A percentile compares a stretch with the other conserved stretches of the same genome.
Evolutionary conservation across 202 grass and related monocot species (phyloP).

Genomic region (Digitaria exilis): DNA sequence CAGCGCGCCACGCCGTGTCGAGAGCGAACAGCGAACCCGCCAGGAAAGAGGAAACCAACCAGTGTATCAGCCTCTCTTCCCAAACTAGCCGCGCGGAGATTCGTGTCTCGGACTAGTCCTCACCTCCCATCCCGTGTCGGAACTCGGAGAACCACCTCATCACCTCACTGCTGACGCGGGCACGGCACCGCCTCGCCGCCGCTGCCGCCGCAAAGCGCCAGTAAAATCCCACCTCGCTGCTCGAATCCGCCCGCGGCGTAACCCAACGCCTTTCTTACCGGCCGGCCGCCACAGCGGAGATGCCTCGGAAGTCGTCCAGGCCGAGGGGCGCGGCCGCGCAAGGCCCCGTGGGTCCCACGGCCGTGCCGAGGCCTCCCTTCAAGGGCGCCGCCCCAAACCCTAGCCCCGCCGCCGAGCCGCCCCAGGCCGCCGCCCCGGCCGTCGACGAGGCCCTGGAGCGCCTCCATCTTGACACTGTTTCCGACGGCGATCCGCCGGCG

Average conservation of each 20-base stretch:
- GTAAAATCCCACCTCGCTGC: not conserved
- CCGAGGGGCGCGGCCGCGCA: not conserved
- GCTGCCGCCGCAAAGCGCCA: not conserved
- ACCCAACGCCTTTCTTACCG: not conserved
- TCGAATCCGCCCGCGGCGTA: not conserved
- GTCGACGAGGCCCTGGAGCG: constrained; percentile 30
- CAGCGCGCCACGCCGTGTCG: not conserved
- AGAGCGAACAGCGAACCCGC: not conserved
- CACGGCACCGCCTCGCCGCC: constrained; percentile 15
- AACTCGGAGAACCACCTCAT: not conserved
- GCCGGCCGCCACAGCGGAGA: not conserved
- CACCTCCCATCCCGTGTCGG: not conserved
- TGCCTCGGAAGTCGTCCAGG: constrained; percentile 49
- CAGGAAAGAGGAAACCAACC: too few species aligned
- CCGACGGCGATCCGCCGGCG: not conserved
- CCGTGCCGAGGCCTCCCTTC: not conserved
- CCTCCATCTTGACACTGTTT: constrained; percentile 17
- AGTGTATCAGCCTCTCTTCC: too few species aligned
- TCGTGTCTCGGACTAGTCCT: not conserved
- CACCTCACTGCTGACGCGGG: not conserved
- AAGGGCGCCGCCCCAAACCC: constrained; percentile 34
- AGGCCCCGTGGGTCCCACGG: not conserved
- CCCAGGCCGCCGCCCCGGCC: not conserved
- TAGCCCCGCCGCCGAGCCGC: constrained; percentile 25
- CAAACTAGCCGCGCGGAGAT: constrained; percentile 4